Base-by-base conservation (phyloP, 768 basidiomycete species). In the Kwoniella europaea region DNA sequence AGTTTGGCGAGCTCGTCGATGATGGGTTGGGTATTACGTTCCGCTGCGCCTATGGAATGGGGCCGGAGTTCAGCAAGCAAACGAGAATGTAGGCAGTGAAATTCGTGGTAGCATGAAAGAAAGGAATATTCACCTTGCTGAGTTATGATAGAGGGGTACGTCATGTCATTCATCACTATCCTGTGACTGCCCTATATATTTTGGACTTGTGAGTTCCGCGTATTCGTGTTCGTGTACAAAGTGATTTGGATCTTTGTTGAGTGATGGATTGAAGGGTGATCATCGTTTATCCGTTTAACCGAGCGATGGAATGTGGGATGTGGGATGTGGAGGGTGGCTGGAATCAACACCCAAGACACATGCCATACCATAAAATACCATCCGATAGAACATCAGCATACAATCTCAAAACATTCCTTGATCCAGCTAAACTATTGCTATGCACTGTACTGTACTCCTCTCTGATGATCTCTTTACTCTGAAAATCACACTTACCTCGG, bases 141-240 rank as follows among this genome's bases (percentile, higher is more conserved):
- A 12, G 73, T 68, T 65, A 74, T 74, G 50, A 74, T 65, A 2
- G 73, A 74, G 10, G 73, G 73, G 50, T 74, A 74, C 10, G 9
- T 15, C 46, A 50, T 50, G 46, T 35, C 35, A 16, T 50, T 15
- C 46, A 10, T 6, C 13, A 15, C 46, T 50, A 50, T 18, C 13
- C 46, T 50, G 46, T 13, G 12, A 18, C 13, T 13, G 12, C 46
- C 13, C 16, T 13, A 50, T 50, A 1, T 6, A 50, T 4, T 50
- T 10, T 50, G 18, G 3, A 13, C 46, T 15, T 6, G 46, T 50
- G 46, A 50, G 0, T 50, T 50, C 18, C 18, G 18, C 16, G 46
- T 27, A 27, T 27, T 3, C 27, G 27, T 27, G 18, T 50, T 10
- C 10, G 35, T 35, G 35, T 35, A 35, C 35, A 35, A 9, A 35